A percentile compares a stretch with the other conserved stretches of the same genome.
Conservation (phyloP, 2,329 filamentous ascomycete genomes). For the Fusarium pseudograminearum region DNA sequence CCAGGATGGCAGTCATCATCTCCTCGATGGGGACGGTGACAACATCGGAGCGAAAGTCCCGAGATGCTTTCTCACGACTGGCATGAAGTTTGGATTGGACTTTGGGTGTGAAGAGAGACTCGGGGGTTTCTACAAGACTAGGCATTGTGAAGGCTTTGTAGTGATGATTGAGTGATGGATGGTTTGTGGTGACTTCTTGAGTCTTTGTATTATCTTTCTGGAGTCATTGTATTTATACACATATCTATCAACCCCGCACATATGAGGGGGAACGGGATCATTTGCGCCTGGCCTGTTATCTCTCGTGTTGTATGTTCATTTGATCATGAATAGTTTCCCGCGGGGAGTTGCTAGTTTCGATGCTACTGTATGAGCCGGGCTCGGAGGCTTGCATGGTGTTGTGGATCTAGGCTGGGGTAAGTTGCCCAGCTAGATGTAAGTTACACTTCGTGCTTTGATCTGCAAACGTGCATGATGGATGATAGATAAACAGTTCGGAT, state of each 20-base stretch:
- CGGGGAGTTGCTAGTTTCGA: constrained; percentile 4
- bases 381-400: background rate
- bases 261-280: constrained; percentile 1
- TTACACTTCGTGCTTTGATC: background rate
- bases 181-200: background rate
- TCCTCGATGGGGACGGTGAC: constrained; percentile 44
- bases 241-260: constrained; percentile 1
- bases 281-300: constrained; percentile 6
- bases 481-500: background rate
- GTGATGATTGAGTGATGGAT: background rate
- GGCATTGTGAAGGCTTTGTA: constrained; percentile 15
- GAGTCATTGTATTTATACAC: background rate
- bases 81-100: constrained; percentile 24
- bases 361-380: background rate
- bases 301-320: constrained; percentile 7
- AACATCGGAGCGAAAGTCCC: constrained; percentile 48
- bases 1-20: constrained; percentile 48
- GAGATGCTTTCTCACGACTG: constrained; percentile 37
- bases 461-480: background rate
- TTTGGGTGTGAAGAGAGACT: constrained; percentile 29
- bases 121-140: constrained; percentile 5
- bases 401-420: background rate
- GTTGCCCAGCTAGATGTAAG: background rate
- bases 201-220: background rate
- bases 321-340: constrained; percentile 19